Base-by-base conservation (phyloP, 768 basidiomycete species). In the Pleurotus djamor region DNA sequence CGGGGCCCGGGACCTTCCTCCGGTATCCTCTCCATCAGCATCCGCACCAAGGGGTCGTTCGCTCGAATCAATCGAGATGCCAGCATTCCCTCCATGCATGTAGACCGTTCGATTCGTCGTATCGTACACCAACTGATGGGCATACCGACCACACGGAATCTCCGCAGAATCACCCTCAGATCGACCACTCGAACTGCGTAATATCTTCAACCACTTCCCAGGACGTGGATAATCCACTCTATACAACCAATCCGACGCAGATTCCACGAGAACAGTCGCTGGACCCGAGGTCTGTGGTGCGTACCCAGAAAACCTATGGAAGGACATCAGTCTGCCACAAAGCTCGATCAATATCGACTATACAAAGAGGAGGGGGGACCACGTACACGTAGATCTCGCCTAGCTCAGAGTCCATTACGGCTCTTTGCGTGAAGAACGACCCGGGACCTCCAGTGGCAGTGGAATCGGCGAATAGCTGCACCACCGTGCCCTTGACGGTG, bases 51-150 rank as follows among this genome's bases (percentile, higher is more conserved):
- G 47, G 13, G 47, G 56, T 12, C 37, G 51, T 32, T 56, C 54
- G 10, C 37, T 44, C 12, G 54, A 17, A 14, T 32, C 41, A n/a
- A 38, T n/a, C 4, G 54, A n/a, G 17, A 56, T 10, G 10, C 89
- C 89, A 4, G 82, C 83, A 72, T 91, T 92, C 45, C 91, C 91
- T 2, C 92, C 92, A 65, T 92, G 91, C 74, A 92, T 72, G 65
- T 82, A 92, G 3, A 85, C 74, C 37, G 72, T 79, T 62, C 77
- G 82, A 47, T 81, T 79, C 32, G 69, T 72, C 1, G 82, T 73
- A 63, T 91, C 86, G 61, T 91, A 92, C 44, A 88, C 88, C 10
- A 91, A 83, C 68, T 92, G 89, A 65, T 92, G 89, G 3, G 91
- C 91, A 66, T 88, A 92, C 54, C 91, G 77, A 5, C 91, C 81